Conservation (phyloP, 305 asterid genomes). For the Fraxinus xanthoxyloides region DNA sequence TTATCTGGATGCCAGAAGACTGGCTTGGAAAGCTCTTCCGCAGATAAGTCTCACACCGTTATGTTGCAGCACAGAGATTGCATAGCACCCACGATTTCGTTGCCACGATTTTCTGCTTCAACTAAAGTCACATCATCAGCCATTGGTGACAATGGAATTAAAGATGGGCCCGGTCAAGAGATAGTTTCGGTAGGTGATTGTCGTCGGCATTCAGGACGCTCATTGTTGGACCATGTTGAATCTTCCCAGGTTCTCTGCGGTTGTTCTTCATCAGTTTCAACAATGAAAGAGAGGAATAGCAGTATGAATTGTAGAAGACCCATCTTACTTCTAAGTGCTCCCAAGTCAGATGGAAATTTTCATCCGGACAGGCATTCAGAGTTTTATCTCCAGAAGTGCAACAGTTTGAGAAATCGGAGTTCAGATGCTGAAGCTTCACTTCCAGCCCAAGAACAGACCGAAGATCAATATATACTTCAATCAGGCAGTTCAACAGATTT, state of each 20-base stretch:
- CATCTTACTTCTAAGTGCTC: slow-evolving; percentile 33
- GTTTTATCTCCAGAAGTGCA: slow-evolving; percentile 58
- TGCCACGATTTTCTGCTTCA: slow-evolving; percentile 45
- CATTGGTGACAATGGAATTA: slow-evolving; percentile 29
- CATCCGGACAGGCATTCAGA: slow-evolving; percentile 32
- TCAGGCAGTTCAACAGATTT: slow-evolving; percentile 49
- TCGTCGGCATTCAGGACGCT: slow-evolving; percentile 36
- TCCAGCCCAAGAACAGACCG: slow-evolving; percentile 37
- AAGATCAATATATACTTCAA: slow-evolving; percentile 32
- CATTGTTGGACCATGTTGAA: slow-evolving; percentile 38
- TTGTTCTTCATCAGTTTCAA: slow-evolving; percentile 50
- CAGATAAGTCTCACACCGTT: slow-evolving; percentile 31
- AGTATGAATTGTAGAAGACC: slow-evolving; percentile 41
- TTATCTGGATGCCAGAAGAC: slow-evolving; percentile 35
- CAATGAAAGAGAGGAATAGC: slow-evolving; percentile 41
- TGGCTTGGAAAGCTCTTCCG: slow-evolving; percentile 27
- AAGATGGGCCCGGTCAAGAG: slow-evolving; percentile 34
- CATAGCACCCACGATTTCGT: slow-evolving; percentile 36
- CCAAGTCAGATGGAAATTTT: slow-evolving; percentile 36
- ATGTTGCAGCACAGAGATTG: slow-evolving; percentile 33
- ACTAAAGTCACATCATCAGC: slow-evolving; percentile 43
- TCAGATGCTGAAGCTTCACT: slow-evolving; percentile 33
- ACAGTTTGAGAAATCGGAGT: slow-evolving; percentile 36
- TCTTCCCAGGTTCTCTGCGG: slow-evolving; percentile 54
- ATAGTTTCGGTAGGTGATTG: slow-evolving; percentile 32